Percentiles rank a stretch among this genome's conserved stretches.
These are phyloP conservation scores for Moesziomyces aphidis DNA, from an alignment of 1,284 basidiomycete genomes.

Conservation along the genomic window DNA sequence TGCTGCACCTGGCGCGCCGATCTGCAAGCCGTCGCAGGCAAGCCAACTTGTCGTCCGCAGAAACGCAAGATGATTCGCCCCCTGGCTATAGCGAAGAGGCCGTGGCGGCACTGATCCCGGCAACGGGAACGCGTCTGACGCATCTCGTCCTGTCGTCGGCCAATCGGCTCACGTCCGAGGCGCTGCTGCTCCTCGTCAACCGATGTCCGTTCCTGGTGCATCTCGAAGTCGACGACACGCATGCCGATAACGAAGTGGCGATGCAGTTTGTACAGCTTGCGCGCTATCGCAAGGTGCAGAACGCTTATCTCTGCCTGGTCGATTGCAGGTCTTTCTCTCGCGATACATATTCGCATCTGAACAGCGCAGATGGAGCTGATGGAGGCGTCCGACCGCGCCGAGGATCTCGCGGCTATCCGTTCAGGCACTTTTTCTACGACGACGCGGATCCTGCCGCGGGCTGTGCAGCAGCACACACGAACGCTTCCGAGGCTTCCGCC, in stretches of 20 bases:
- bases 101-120: slow-evolving; percentile 38
- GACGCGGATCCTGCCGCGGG: slow-evolving; percentile 24
- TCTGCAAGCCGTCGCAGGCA: slow-evolving; percentile 39
- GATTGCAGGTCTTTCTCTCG: slow-evolving; percentile 53
- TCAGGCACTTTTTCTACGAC: slow-evolving; percentile 40
- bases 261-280: slow-evolving; percentile 49
- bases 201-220: slow-evolving; percentile 48
- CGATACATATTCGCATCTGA: slow-evolving; percentile 35
- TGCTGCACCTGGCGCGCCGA: slow-evolving; percentile 24
- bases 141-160: slow-evolving; percentile 77
- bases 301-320: slow-evolving; percentile 50
- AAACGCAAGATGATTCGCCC: slow-evolving; percentile 10
- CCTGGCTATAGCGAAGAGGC: slow-evolving; percentile 33
- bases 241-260: slow-evolving; percentile 42
- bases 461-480: neutral
- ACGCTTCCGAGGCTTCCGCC: neutral
- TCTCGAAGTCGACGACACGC: slow-evolving; percentile 57
- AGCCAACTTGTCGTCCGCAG: slow-evolving; percentile 11
- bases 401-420: slow-evolving; percentile 34
- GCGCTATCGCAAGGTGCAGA: slow-evolving; percentile 34
- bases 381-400: slow-evolving; percentile 33
- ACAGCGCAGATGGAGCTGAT: slow-evolving; percentile 14
- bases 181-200: slow-evolving; percentile 45
- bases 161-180: slow-evolving; percentile 27
- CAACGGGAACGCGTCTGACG: slow-evolving; percentile 76